Percentiles rank a stretch among this genome's conserved stretches.
These are phyloP conservation scores for Russula abietina DNA, from an alignment of 768 basidiomycete genomes.

Conservation along the genomic window DNA sequence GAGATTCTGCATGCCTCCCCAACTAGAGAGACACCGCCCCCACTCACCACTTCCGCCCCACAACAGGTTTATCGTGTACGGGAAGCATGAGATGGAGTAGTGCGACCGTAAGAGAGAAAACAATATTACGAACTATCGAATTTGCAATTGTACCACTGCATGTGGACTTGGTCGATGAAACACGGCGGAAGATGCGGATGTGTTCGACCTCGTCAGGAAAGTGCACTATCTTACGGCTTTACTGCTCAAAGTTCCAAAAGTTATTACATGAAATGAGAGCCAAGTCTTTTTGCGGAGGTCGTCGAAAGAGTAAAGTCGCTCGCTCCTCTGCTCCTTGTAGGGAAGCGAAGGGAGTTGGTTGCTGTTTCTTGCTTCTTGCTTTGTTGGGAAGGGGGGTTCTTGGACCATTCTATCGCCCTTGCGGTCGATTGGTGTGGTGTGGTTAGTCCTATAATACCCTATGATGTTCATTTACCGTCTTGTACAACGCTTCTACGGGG, in stretches of 20 bases:
- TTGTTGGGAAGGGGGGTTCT: background rate
- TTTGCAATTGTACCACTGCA: constrained; percentile 12
- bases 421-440: background rate
- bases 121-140: background rate
- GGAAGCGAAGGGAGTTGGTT: background rate
- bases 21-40: background rate
- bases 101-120: background rate
- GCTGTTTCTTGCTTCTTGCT: no score
- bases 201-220: background rate
- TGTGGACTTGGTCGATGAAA: background rate
- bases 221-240: background rate
- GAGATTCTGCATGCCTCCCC: constrained; percentile 9
- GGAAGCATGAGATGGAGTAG: constrained; percentile 25
- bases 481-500: constrained; percentile 2
- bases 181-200: background rate
- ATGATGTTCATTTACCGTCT: background rate
- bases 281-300: background rate
- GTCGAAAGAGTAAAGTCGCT: background rate
- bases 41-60: background rate
- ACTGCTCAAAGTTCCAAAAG: no score
- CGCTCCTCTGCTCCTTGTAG: background rate
- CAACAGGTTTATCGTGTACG: constrained; percentile 31
- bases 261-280: background rate
- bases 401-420: background rate
- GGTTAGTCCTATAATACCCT: background rate